These are phyloP conservation scores for Linum tenue DNA, from an alignment of 345 rosid genomes.

Conservation along the genomic window DNA sequence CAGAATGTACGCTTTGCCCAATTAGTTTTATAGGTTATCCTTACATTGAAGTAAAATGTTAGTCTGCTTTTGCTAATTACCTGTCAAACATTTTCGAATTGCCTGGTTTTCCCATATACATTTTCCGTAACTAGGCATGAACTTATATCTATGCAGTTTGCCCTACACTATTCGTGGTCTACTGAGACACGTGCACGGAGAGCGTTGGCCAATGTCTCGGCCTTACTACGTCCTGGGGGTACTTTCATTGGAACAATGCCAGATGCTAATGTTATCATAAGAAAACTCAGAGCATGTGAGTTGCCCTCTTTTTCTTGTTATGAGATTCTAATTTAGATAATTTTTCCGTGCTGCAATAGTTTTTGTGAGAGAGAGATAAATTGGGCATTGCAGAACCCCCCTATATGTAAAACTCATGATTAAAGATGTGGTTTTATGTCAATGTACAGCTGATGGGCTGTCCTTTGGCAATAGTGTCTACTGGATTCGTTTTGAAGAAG, in stretches of 20 bases:
- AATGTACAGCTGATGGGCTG: slow-evolving; percentile 65
- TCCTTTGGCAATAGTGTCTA: slow-evolving; percentile 72
- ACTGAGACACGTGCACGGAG: slow-evolving; percentile 86
- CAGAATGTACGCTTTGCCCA: neutral
- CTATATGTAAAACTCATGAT: slow-evolving; percentile 17
- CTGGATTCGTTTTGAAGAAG: slow-evolving; percentile 85
- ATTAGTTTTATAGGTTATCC: too few species aligned
- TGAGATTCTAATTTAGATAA: neutral
- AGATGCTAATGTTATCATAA: slow-evolving; percentile 86
- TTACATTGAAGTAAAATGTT: too few species aligned
- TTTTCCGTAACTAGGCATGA: neutral
- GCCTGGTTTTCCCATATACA: neutral
- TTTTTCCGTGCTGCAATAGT: neutral
- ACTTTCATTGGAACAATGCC: slow-evolving; percentile 94
- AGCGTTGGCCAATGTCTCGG: slow-evolving; percentile 88
- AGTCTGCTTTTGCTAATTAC: too few species aligned
- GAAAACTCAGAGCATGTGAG: slow-evolving; percentile 80
- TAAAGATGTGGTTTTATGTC: slow-evolving; percentile 18
- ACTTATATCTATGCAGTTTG: slow-evolving; percentile 51
- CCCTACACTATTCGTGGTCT: slow-evolving; percentile 95
- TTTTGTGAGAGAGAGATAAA: slow-evolving; percentile 2
- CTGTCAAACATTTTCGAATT: too few species aligned
- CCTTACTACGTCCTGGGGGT: slow-evolving; percentile 94
- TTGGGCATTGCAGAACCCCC: slow-evolving; percentile 10
- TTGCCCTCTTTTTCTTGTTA: neutral